Conservation (phyloP, 1,284 basidiomycete genomes). For the Megacollybia platyphylla region DNA sequence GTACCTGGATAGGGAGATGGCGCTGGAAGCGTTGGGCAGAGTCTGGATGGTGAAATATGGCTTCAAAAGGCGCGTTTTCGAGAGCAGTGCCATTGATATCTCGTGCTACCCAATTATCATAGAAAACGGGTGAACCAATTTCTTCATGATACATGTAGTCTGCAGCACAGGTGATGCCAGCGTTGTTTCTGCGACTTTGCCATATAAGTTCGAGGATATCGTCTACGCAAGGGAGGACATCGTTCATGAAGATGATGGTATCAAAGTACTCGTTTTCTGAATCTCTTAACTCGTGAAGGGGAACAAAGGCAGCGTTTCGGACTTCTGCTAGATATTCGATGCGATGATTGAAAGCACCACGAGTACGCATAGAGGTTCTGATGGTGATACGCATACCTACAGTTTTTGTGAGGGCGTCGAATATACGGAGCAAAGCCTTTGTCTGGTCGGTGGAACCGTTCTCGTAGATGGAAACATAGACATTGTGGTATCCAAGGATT, state of each 20-base stretch:
- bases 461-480: conserved; percentile 95
- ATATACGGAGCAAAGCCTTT: conserved; percentile 85
- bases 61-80: conserved; percentile 92
- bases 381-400: conserved; percentile 88
- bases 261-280: conserved; percentile 87
- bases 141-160: conserved; percentile 98
- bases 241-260: conserved; percentile 96
- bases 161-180: conserved; percentile 90
- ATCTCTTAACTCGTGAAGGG: conserved; percentile 84
- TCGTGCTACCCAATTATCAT: conserved; percentile 95
- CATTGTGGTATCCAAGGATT: conserved; percentile 89
- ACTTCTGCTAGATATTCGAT: conserved; percentile 98
- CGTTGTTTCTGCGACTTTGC: conserved; percentile 85
- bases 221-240: conserved; percentile 90
- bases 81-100: conserved; percentile 95
- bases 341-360: conserved; percentile 94
- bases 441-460: conserved; percentile 96
- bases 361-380: conserved; percentile 78
- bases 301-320: conserved; percentile 87
- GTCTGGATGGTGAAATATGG: conserved; percentile 74
- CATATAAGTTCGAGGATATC: conserved; percentile 93
- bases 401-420: conserved; percentile 78
- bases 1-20: conserved; percentile 88
- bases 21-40: conserved; percentile 74
- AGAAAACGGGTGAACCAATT: conserved; percentile 83